phyloP scores from a whole-genome alignment of 306 rosid genomes.

The Quercus robur region DNA sequence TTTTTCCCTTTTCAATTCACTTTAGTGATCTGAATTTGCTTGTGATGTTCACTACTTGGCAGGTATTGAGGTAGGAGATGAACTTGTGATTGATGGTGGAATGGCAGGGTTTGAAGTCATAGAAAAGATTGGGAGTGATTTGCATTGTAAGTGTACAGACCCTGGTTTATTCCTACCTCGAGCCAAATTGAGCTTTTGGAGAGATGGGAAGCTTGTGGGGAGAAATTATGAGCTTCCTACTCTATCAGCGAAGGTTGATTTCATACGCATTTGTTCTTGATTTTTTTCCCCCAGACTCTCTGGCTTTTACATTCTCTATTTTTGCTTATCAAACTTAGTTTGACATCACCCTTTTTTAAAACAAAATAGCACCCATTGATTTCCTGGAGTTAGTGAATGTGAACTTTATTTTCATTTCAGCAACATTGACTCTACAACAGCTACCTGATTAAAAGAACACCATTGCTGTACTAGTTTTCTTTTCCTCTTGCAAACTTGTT shows the following conservation, averaged over 20 bases:
- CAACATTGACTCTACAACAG: too few relatives aligned
- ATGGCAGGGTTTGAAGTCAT: conserved; percentile 77
- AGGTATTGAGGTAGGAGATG: conserved; percentile 78
- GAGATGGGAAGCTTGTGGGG: conserved; percentile 77
- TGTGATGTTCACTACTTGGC: conserved; percentile 18
- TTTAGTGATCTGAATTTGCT: conserved; percentile 2
- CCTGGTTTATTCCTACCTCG: conserved; percentile 79
- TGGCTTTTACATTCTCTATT: background rate
- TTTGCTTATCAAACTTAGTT: background rate
- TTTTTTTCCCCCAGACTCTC: background rate
- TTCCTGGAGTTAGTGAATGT: background rate
- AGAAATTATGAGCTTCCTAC: conserved; percentile 64
- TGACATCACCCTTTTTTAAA: background rate
- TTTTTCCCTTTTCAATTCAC: background rate
- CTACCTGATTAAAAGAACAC: background rate
- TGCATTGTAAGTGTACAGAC: conserved; percentile 73
- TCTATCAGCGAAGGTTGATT: conserved; percentile 61
- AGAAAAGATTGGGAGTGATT: conserved; percentile 62
- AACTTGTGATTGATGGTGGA: conserved; percentile 84
- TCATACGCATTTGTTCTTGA: background rate
- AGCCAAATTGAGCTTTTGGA: conserved; percentile 86
- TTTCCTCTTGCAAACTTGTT: background rate
- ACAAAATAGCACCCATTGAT: background rate
- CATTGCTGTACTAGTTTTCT: background rate
- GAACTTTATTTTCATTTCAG: background rate